Percentiles rank a stretch among this genome's conserved stretches.
Conservation (phyloP, 805 yeast genomes). For the Wickerhamomyces mucosus region DNA sequence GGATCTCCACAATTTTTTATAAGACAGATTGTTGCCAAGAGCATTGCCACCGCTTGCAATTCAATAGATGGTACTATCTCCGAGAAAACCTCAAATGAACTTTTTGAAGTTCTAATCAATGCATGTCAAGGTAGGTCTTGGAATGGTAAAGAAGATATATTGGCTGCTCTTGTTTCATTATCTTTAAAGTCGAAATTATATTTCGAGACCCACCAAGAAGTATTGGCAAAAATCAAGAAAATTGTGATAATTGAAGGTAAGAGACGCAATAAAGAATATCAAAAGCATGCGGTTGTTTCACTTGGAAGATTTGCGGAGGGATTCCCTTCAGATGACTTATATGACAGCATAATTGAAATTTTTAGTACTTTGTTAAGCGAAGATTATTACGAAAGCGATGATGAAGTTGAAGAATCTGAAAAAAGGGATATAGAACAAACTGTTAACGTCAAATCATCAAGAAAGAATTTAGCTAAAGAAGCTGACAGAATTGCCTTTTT, state of each 20-base stretch:
- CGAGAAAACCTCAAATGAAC: constrained; percentile 17
- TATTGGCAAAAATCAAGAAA: constrained; percentile 30
- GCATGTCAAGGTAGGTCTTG: constrained; percentile 75
- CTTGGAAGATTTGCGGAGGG: constrained; percentile 40
- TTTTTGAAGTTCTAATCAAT: constrained; percentile 45
- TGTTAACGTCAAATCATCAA: constrained; percentile 28
- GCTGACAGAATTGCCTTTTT: constrained; percentile 33
- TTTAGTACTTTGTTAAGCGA: constrained; percentile 26
- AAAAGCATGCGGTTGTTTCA: constrained; percentile 40
- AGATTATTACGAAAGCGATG: constrained; percentile 30
- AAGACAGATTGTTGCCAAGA: constrained; percentile 60
- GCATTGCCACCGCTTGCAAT: constrained; percentile 51
- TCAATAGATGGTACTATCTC: constrained; percentile 27
- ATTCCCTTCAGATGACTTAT: constrained; percentile 24
- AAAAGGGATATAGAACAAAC: constrained; percentile 13
- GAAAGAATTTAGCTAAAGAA: constrained; percentile 36
- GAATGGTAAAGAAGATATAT: constrained; percentile 75
- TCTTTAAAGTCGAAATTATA: constrained; percentile 34
- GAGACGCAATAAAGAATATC: constrained; percentile 59
- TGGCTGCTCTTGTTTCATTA: constrained; percentile 59
- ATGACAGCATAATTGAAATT: constrained; percentile 25
- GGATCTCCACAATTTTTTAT: constrained; percentile 50
- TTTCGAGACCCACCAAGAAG: constrained; percentile 21
- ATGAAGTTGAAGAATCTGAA: constrained; percentile 30
- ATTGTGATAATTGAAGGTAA: constrained; percentile 51